A percentile compares a stretch with the other conserved stretches of the same genome.
phyloP scores from a whole-genome alignment of 139 green algal species.

The Coccomyxa sp. region DNA sequence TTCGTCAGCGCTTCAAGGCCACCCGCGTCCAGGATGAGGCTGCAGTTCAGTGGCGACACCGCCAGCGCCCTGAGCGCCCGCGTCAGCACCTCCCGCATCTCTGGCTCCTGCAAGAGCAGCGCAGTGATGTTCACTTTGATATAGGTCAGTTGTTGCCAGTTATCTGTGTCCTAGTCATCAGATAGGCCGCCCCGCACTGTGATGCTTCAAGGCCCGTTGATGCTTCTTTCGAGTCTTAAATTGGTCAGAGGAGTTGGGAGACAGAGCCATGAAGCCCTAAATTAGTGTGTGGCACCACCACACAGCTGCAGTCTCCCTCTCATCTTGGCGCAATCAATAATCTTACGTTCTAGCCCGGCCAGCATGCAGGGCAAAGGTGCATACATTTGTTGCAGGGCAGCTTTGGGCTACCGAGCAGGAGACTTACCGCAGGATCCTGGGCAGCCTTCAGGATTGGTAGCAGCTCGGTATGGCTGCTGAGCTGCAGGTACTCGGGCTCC shows the following conservation, averaged over 20 bases:
- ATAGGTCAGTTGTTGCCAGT: not conserved
- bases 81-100: slow-evolving; percentile 11
- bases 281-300: too few relatives aligned
- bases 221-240: not conserved
- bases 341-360: too few relatives aligned
- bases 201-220: not conserved
- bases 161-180: not conserved
- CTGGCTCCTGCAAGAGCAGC: not conserved
- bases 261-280: too few relatives aligned
- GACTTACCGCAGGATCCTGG: slow-evolving; percentile 1
- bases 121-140: not conserved
- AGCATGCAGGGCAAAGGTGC: too few relatives aligned
- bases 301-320: too few relatives aligned
- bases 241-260: too few relatives aligned
- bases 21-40: slow-evolving; percentile 31
- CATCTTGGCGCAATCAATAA: too few relatives aligned
- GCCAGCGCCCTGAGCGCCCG: slow-evolving; percentile 31
- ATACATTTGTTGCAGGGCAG: too few relatives aligned
- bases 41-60: slow-evolving; percentile 18
- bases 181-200: not conserved
- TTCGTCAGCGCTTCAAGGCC: slow-evolving; percentile 25
- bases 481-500: slow-evolving; percentile 24
- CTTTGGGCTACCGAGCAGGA: too few relatives aligned
- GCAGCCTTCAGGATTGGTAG: slow-evolving; percentile 15
- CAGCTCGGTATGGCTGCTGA: slow-evolving; percentile 23